Base-by-base conservation (phyloP, 139 green algal genomes). In the Haematococcus sp. region DNA sequence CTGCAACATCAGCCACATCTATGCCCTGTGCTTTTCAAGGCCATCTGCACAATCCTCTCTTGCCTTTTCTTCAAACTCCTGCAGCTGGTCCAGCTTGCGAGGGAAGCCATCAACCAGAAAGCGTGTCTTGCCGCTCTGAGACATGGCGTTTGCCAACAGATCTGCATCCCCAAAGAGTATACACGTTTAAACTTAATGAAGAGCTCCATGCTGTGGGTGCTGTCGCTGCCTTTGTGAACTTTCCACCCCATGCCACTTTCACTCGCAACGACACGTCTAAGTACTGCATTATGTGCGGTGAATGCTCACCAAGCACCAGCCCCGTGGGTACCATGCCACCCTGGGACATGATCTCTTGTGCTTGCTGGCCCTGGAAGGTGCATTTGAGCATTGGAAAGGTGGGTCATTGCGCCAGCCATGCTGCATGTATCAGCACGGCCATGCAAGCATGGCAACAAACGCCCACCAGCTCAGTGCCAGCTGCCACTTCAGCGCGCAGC, bases 41-140 rank as follows among this genome's bases (percentile, higher is more conserved):
- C n/a, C n/a, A n/a, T n/a, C n/a, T n/a, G 54, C 5, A 20, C 54
- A 63, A 25, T 15, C 54, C 20, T 25, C 7, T 22, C 76, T 40
- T 40, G 88, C 76, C 83, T 84, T 74, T 28, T 73, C 34, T 32
- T 92, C 83, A 78, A 94, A 95, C 4, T 84, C 79, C 22, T 59
- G 19, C 2, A 84, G 83, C 79, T 97, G 94, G 51, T 96, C 92
- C 34, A 70, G 55, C 31, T 88, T 92, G 1, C 92, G 75, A 4
- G 92, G 92, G 72, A 95, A 97, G 55, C 91, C 92, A 75, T 97
- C 92, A 28, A 97, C 90, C n/a, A 88, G 76, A 65, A 88, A 78
- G 32, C 68, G 66, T 3, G 31, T 77, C 58, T 44, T n/a, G 5
- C 70, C 68, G 35, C 68, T 79, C 7, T 46, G 56, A 2, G 32